Base-by-base conservation (phyloP, 2,329 filamentous ascomycete species). In the Aspergillus sergii region DNA sequence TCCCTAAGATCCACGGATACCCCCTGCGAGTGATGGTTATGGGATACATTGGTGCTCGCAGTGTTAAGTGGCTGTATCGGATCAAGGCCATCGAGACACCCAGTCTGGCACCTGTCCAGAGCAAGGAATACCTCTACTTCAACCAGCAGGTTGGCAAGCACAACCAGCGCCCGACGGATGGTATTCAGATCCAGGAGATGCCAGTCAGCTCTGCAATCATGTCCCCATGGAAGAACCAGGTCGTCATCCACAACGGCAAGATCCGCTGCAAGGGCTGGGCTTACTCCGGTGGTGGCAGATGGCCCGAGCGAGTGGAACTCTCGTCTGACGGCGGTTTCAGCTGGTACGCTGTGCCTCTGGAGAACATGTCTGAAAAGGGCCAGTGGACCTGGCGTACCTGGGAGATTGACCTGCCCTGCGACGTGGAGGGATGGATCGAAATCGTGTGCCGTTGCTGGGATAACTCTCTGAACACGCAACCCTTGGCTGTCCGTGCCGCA, bases 111-210 rank as follows among this genome's bases (percentile, higher is more conserved):
- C 89, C 88, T 0, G 88, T 90, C 0, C 88, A 91, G 75, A 84
- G 81, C 70, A 83, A 84, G 59, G 88, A 91, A 70, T 91, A 91
- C 60, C 79, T 91, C 0, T 91, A 91, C 76, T 92, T 89, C 73
- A 86, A 85, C 1, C 87, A 87, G 12, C 89, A 92, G 72, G 78
- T 88, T 0, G 89, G 88, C 12, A 91, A 91, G 76, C 87, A 91
- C 68, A 91, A 91, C 65, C 79, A 82, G 12, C 79, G 77, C 10
- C 84, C 85, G 67, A 86, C 80, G 19, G 86, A 87, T 53, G 88
- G 87, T 0, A 88, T 89, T 64, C 85, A 84, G 65, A 91, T 90
- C 69, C 89, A 92, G 70, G 89, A 91, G 41, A 91, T 91, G 88
- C 89, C 89, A 0, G 88, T 91, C 4, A 86, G 83, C 54, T 86